Evolutionary conservation across 257 asterid species (phyloP).

Genomic region (Ocimum tenuiflorum): DNA sequence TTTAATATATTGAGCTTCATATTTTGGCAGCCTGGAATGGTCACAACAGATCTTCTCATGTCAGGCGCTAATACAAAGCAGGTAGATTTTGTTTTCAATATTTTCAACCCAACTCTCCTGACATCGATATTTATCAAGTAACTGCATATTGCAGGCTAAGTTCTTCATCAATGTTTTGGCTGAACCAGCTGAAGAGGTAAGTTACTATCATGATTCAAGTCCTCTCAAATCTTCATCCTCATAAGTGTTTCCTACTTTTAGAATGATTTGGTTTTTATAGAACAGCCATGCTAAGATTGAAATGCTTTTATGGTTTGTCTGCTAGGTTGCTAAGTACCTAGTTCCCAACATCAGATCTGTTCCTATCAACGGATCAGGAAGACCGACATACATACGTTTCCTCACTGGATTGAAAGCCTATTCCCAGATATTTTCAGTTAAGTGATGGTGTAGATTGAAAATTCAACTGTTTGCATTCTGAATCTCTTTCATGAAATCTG

Average conservation of each 20-base stretch:
- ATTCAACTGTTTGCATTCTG: no score
- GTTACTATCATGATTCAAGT: slow-evolving; percentile 15
- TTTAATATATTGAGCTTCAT: neutral
- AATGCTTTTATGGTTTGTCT: neutral
- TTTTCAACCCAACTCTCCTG: neutral
- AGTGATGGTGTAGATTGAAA: no score
- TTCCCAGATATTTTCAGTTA: slow-evolving; percentile 87
- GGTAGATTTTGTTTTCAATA: slow-evolving; percentile 27
- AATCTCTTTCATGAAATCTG: no score
- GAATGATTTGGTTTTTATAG: neutral
- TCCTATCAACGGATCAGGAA: slow-evolving; percentile 62
- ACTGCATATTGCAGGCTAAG: slow-evolving; percentile 60
- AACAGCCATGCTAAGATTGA: neutral
- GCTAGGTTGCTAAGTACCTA: slow-evolving; percentile 76
- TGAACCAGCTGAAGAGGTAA: slow-evolving; percentile 89
- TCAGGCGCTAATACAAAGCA: slow-evolving; percentile 91
- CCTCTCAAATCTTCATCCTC: no score
- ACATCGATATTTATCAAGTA: neutral
- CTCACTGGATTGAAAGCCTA: slow-evolving; percentile 93
- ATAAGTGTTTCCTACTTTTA: neutral
- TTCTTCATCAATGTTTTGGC: slow-evolving; percentile 95
- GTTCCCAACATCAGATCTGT: slow-evolving; percentile 76
- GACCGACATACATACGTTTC: slow-evolving; percentile 86
- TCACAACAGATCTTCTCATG: slow-evolving; percentile 96
- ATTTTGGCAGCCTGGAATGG: slow-evolving; percentile 90